These are phyloP conservation scores for Trichoderma koningiopsis DNA, from an alignment of 2,329 filamentous ascomycete species.

Conservation along the genomic window DNA sequence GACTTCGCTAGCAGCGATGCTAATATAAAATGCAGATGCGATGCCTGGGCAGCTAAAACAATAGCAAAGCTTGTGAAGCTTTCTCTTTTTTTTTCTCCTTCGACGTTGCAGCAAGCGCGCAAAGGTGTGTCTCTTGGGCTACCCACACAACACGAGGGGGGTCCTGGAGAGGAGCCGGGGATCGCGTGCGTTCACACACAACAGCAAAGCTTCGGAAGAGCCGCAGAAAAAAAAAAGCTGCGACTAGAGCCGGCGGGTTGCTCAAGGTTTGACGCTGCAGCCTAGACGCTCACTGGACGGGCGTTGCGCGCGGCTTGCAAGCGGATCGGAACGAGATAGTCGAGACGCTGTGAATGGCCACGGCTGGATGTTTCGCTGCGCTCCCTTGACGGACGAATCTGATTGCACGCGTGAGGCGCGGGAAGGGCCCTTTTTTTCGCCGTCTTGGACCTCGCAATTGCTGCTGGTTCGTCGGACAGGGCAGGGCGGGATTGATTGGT, in stretches of 20 bases:
- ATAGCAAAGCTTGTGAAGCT: background rate
- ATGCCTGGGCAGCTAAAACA: background rate
- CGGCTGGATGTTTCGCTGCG: conserved; percentile 24
- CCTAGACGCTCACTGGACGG: conserved; percentile 16
- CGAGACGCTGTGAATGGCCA: conserved; percentile 32
- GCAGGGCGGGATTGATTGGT: conserved; percentile 54
- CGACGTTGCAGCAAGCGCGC: background rate
- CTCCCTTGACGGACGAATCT: conserved; percentile 29
- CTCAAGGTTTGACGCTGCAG: conserved; percentile 19
- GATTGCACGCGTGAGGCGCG: conserved; percentile 31
- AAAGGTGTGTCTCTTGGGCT: background rate
- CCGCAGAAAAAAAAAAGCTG: background rate
- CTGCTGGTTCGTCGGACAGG: conserved; percentile 26
- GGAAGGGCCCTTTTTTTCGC: conserved; percentile 28
- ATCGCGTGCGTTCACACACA: conserved; percentile 1
- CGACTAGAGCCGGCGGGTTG: conserved; percentile 7
- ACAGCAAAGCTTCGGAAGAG: background rate
- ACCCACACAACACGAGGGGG: background rate
- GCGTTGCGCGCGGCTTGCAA: conserved; percentile 24
- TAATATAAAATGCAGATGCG: background rate
- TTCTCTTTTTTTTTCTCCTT: background rate
- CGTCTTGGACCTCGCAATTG: conserved; percentile 13
- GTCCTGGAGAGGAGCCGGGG: background rate
- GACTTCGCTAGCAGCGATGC: background rate
- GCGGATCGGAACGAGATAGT: conserved; percentile 30